Base-by-base conservation (phyloP, 1,139 yeast species). In the Entelexis sorbosivorans region DNA sequence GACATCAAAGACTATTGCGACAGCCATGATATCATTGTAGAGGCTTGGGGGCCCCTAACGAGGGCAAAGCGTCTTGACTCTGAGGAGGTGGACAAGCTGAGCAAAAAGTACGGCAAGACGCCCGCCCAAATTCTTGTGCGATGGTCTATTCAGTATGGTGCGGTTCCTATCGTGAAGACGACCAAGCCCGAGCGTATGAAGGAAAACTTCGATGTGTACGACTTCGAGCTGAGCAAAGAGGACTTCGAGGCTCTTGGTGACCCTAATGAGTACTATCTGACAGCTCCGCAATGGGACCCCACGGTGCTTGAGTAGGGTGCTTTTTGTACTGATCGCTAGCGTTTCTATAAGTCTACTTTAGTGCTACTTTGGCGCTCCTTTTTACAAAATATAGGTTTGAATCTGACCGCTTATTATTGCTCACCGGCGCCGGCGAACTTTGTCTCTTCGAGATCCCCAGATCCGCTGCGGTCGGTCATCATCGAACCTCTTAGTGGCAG, bases 181-280 rank as follows among this genome's bases (percentile, higher is more conserved):
- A 72, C 82, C 78, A 62, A 80, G 72, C 81, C 86, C 78, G 58
- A 80, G 73, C 62, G 91, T 63, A 56, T 80, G 62, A 57, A 71
- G 58, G 62, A 74, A 63, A 69, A 70, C 61, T 59, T 76, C 32
- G 68, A 70, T 24, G 73, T 76, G 10, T 68, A 65, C 55, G 70
- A 68, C 46, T 77, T 80, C 61, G 76, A 73, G 54, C 66, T 81
- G 45, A 64, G 70, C 11, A 47, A 55, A 2, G 66, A 63, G 35
- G 72, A 69, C 51, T 49, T 59, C 57, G 58, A 57, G 28, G 53
- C 54, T 11, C 57, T 76, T 24, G 76, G 73, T 48, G 77, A 74
- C 51, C 78, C 79, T 6, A 48, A 48, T 8, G 57, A 50, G 5
- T 58, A 59, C 51, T 53, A 44, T 38, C 48, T 58, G n/a, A 51